Base-by-base conservation (phyloP, 495 filamentous ascomycete genomes). In the Tuber indicum region DNA sequence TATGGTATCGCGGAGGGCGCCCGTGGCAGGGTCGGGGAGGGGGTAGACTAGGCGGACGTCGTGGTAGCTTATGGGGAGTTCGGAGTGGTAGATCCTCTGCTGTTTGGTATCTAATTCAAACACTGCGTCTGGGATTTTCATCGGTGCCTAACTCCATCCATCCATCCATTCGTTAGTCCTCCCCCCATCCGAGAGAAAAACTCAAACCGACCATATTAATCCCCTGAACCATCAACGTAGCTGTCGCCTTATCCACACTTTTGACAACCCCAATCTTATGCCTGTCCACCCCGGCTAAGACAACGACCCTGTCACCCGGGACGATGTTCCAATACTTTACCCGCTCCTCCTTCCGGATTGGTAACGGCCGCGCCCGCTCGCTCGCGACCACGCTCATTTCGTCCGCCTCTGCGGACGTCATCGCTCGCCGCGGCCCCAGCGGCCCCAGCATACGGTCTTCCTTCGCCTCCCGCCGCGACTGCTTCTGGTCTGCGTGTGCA, bases 11-110 rank as follows among this genome's bases (percentile, higher is more conserved):
- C 88, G 87, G 58, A 86, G 86, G n/a, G 84, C 78, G 77, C 89
- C 89, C 17, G 90, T 92, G 46, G 82, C 81, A 17, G 89, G 88
- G 83, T 94, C 90, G 23, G 85, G 84, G 75, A 96, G 86, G 14
- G 92, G 89, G 83, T 91, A 88, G 41, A 98, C 92, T n/a, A 96
- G 91, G 58, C 92, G 91, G 76, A 98, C 87, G 73, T 90, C 83
- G 36, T 89, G 88, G 78, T 95, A 86, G 75, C 92, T 86, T 26
- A 97, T 82, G 14, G 88, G 86, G 71, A 88, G 71, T 69, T 86
- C 82, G 45, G 88, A 32, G 8, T 66, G 85, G 77, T 76, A 81
- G 19, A 72, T 14, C 32, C 58, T 32, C 16, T 66, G 58, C n/a
- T 75, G 90, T 85, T 23, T 86, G 86, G 58, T 80, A 76, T 71